Evolutionary conservation across 352 stramenopile genomes (phyloP), one percentile per base, ranked within the genome.

Genomic region (Phytopythium cucurbitacearum): DNA sequence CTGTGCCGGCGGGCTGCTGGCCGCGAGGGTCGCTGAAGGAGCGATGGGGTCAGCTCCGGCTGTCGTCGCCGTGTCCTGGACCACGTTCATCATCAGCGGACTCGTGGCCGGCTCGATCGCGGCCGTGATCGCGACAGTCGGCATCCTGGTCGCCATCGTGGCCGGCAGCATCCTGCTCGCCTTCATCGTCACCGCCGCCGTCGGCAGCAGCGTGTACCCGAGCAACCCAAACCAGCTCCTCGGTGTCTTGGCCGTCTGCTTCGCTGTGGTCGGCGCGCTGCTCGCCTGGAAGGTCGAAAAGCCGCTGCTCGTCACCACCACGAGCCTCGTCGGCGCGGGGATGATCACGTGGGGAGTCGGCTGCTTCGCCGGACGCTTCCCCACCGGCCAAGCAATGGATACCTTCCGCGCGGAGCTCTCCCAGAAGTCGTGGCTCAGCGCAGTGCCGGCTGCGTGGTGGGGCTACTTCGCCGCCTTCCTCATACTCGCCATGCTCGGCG

Each of bases 221-320:
- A 72, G 46, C 16, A 57, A 77, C 45, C 63, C 72, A 5, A 57
- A 67, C 50, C 48, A 65, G 33, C 61, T 76, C 55, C 57, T 80
- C 4, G 40, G 71, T 33, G 64, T 73, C 13, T 51, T 73, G 32
- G 51, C 61, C 1, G 57, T 74, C n/a, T 47, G 76, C 5, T 44
- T 84, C 9, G 70, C 70, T 2, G 41, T 86, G 33, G 34, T 78
- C 1, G 60, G 58, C 21, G 75, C 67, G n/a, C 44, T 75, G 15
- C 38, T 76, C 2, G 67, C 62, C n/a, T 52, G 74, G 40, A 73
- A 64, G 51, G 56, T 82, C 13, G 71, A 86, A 45, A 77, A 72
- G 34, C 71, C 73, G 0, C 44, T 72, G 45, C 52, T 80, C 6
- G 57, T 83, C 13, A 53, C 66, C 32, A 47, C 67, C 39, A 80